Conservation (phyloP, 164 flowering plant genomes). For the Malania oleifera region DNA sequence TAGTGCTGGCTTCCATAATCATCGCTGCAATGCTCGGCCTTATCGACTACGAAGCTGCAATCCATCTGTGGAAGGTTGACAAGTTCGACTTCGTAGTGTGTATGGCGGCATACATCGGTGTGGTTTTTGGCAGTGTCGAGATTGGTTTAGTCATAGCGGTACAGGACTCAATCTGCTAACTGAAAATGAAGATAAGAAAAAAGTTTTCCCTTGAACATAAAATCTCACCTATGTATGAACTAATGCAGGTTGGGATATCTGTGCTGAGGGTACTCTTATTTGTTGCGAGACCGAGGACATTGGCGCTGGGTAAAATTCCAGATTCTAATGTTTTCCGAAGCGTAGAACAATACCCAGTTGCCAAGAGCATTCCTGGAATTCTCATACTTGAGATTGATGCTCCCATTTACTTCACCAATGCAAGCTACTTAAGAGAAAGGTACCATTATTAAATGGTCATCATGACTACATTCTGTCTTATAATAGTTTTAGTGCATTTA, state of each 20-base stretch:
- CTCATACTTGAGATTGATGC: constrained; percentile 57
- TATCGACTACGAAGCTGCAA: constrained; percentile 62
- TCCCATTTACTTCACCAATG: constrained; percentile 65
- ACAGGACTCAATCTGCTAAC: constrained; percentile 5
- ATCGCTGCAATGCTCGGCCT: constrained; percentile 74
- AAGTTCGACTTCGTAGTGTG: constrained; percentile 65
- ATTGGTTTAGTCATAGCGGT: constrained; percentile 62
- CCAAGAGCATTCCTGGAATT: constrained; percentile 47
- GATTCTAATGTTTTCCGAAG: constrained; percentile 48
- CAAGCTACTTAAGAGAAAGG: constrained; percentile 74
- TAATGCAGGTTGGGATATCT: constrained; percentile 56
- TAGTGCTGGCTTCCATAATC: constrained; percentile 60
- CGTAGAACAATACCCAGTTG: constrained; percentile 53
- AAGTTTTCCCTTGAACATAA: too few species aligned
- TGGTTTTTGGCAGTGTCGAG: constrained; percentile 56
- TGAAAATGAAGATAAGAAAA: neutral
- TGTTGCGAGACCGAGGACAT: constrained; percentile 60
- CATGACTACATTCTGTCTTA: too few species aligned
- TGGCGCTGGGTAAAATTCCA: constrained; percentile 53
- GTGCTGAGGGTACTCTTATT: constrained; percentile 48
- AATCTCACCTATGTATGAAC: neutral
- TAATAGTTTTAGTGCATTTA: too few species aligned
- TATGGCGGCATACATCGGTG: constrained; percentile 60
- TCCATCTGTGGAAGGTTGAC: constrained; percentile 62
- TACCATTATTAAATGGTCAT: constrained; percentile 9